Base-by-base conservation (phyloP, 148 eudicot genomes). In the Rhododendron williamsianum region DNA sequence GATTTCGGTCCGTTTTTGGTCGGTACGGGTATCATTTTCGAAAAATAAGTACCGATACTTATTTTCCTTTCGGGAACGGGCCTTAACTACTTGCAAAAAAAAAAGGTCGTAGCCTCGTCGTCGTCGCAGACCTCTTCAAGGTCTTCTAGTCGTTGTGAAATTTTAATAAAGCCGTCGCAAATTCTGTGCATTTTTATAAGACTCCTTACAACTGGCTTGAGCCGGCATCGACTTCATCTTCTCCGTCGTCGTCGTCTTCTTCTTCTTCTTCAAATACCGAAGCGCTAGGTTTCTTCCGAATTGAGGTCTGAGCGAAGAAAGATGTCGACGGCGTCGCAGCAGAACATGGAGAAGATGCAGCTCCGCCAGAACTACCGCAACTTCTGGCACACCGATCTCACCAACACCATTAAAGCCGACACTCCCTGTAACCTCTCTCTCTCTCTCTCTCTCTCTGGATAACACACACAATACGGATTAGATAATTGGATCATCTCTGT, bases 331-430 rank as follows among this genome's bases (percentile, higher is more conserved):
- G 49, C 79, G n/a, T 38, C 79, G 48, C 79, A 76, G 48, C 43
- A 38, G 79, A 25, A 76, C 48, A 2, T 76, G 79, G 79, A 76
- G 48, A 76, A 76, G 46, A 76, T 76, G 79, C 48, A 76, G 78
- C 78, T 76, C n/a, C 48, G 78, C 78, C 48, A 76, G 78, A 76
- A 76, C 48, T 76, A 16, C 78, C 48, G 78, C 38, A 76, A 76
- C 78, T 5, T 76, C 78, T 76, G 78, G 78, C 48, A 76, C 78
- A 76, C 78, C 48, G 78, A 76, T 76, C 78, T 76, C 76, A 71
- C 38, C 38, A 71, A 30, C 76, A 13, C 76, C 38, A 71, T 71
- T 33, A 13, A 1, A 30, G 76, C 19, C 38, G 76, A 71, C 76
- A 71, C 76, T 30, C 76, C 41, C 7, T 71, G 76, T 71, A 71